Percentiles rank a stretch among this genome's conserved stretches.
These are phyloP conservation scores for Aspergillus baeticus DNA, from an alignment of 495 filamentous ascomycete genomes.

Conservation along the genomic window DNA sequence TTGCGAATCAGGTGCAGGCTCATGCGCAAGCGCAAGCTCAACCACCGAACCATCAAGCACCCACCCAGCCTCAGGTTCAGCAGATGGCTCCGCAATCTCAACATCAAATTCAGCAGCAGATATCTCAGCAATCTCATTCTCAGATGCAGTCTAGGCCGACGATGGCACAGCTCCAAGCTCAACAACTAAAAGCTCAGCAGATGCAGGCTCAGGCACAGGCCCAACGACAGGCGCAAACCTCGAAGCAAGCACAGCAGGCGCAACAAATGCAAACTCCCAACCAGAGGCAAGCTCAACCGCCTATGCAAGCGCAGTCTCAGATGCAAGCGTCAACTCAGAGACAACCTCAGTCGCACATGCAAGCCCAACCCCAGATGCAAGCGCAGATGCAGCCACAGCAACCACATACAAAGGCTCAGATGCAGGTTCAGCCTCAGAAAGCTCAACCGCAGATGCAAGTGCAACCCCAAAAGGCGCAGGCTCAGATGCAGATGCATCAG, in stretches of 20 bases:
- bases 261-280: not conserved
- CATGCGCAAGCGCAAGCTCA: not conserved
- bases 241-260: not conserved
- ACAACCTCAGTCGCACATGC: constrained; percentile 1
- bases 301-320: constrained; percentile 1
- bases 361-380: constrained; percentile 9
- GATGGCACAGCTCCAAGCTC: not conserved
- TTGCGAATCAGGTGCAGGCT: not conserved
- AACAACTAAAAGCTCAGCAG: not conserved
- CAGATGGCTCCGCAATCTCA: constrained; percentile 5
- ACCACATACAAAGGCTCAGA: constrained; percentile 1
- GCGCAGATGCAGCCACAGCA: constrained; percentile 4
- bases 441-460: constrained; percentile 7
- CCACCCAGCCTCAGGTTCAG: not conserved
- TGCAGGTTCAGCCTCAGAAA: constrained; percentile 7
- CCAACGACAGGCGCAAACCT: constrained; percentile 2
- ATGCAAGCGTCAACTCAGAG: not conserved
- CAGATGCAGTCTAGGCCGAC: not conserved
- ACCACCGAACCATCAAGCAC: not conserved
- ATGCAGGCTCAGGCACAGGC: not conserved
- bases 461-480: not conserved
- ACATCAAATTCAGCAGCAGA: not conserved
- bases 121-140: not conserved
- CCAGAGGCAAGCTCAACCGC: not conserved
- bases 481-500: not conserved